Evolutionary conservation across 768 basidiomycete species (phyloP).

Genomic region (Trametes villosa): DNA sequence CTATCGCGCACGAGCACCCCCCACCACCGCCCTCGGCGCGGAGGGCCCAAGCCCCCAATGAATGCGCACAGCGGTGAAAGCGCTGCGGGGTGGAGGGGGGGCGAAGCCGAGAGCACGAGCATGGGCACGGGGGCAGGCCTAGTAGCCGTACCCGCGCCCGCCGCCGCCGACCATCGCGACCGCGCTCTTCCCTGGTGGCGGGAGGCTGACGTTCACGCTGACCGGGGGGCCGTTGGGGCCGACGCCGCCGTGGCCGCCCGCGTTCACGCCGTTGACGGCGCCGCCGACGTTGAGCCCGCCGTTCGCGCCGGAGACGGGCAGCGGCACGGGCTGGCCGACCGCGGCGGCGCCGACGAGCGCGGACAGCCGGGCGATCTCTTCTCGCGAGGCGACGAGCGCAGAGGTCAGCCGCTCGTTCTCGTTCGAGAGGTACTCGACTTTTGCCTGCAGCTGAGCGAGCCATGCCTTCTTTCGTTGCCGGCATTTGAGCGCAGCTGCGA

Average conservation of each 20-base stretch:
- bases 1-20: neutral
- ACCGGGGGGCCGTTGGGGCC: slow-evolving; percentile 38
- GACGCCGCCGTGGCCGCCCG: slow-evolving; percentile 32
- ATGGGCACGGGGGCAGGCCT: slow-evolving; percentile 1
- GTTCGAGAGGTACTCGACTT: slow-evolving; percentile 88
- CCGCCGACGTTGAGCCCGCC: slow-evolving; percentile 35
- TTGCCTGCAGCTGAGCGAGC: slow-evolving; percentile 89
- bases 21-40: slow-evolving; percentile 5
- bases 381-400: slow-evolving; percentile 85
- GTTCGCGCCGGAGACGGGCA: slow-evolving; percentile 23
- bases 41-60: neutral
- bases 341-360: slow-evolving; percentile 71
- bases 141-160: slow-evolving; percentile 48
- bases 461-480: slow-evolving; percentile 99
- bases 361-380: slow-evolving; percentile 87
- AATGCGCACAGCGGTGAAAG: neutral
- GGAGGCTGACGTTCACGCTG: slow-evolving; percentile 48
- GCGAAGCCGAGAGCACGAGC: neutral
- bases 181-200: slow-evolving; percentile 38
- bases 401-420: slow-evolving; percentile 94
- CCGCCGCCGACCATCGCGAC: slow-evolving; percentile 35
- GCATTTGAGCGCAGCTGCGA: slow-evolving; percentile 92
- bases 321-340: slow-evolving; percentile 42
- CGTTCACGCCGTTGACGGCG: slow-evolving; percentile 31
- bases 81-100: neutral